These are phyloP conservation scores for Wickerhamiella spandovensis DNA, from an alignment of 805 yeast genomes.

Conservation along the genomic window DNA sequence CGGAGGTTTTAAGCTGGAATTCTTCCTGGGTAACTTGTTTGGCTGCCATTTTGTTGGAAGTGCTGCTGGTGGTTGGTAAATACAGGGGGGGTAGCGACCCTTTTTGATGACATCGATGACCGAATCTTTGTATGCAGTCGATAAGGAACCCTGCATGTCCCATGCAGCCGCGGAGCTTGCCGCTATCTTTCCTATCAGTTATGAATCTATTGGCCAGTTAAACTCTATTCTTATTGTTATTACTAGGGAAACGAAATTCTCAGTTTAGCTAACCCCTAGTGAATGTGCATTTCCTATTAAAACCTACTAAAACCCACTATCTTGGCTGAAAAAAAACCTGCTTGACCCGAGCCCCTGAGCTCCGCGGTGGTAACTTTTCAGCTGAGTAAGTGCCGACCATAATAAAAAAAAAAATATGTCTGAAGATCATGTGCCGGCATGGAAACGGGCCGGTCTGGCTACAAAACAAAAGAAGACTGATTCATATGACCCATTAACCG, in stretches of 20 bases:
- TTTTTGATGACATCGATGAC: not conserved
- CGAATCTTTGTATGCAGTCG: not conserved
- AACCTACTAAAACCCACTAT: too few relatives aligned
- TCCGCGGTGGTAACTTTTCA: not conserved
- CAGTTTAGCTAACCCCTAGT: too few relatives aligned
- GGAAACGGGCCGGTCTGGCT: constrained; percentile 62
- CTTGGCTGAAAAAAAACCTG: too few relatives aligned
- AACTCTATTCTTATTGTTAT: too few relatives aligned
- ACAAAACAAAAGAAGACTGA: constrained; percentile 29
- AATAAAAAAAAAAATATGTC: constrained; percentile 3
- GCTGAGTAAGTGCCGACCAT: not conserved
- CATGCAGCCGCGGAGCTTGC: not conserved
- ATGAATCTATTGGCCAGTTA: too few relatives aligned
- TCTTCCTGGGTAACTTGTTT: constrained; percentile 11
- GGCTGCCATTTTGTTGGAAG: not conserved
- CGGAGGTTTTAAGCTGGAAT: constrained; percentile 13
- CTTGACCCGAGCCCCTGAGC: too few relatives aligned
- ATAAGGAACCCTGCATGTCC: not conserved
- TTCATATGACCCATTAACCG: constrained; percentile 21
- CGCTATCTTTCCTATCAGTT: not conserved
- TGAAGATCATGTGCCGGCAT: constrained; percentile 45
- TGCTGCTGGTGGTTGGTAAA: not conserved
- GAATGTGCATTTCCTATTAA: too few relatives aligned
- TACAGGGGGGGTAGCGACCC: not conserved
- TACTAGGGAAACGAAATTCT: too few relatives aligned